Percentiles rank a stretch among this genome's conserved stretches.
Evolutionary conservation across 306 rosid genomes (phyloP).

Genomic region (Cucurbita moschata): DNA sequence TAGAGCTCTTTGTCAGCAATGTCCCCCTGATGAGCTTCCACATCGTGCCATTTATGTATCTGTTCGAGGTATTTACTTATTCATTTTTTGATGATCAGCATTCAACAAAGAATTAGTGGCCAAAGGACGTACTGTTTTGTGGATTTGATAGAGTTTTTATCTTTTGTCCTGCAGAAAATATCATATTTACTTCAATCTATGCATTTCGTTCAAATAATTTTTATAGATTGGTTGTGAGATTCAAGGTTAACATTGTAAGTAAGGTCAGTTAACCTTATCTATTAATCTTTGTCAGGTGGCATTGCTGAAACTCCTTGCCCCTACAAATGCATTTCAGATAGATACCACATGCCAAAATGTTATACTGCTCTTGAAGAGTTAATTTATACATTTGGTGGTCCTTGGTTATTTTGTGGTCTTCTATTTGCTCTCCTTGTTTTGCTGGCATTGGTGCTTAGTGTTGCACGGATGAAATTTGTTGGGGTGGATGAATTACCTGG

Average conservation of each 20-base stretch:
- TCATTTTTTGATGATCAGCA: not conserved
- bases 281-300: slow-evolving; percentile 49
- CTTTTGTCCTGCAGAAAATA: not conserved
- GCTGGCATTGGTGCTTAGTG: slow-evolving; percentile 88
- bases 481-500: slow-evolving; percentile 91
- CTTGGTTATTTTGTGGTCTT: slow-evolving; percentile 86
- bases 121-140: not conserved
- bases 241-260: not conserved
- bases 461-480: slow-evolving; percentile 87
- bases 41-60: slow-evolving; percentile 56
- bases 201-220: not conserved
- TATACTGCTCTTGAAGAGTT: slow-evolving; percentile 94
- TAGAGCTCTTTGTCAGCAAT: slow-evolving; percentile 51
- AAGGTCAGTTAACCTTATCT: not conserved
- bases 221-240: not conserved
- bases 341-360: slow-evolving; percentile 95
- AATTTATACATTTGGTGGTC: slow-evolving; percentile 92
- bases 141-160: not conserved
- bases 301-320: slow-evolving; percentile 78
- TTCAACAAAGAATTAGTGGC: not conserved
- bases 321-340: slow-evolving; percentile 75
- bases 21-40: slow-evolving; percentile 75
- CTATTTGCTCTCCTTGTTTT: slow-evolving; percentile 72
- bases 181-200: not conserved
- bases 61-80: slow-evolving; percentile 61